Evolutionary conservation across 805 yeast genomes (phyloP), one percentile per base, ranked within the genome.

Genomic region (Candida hispaniensis): DNA sequence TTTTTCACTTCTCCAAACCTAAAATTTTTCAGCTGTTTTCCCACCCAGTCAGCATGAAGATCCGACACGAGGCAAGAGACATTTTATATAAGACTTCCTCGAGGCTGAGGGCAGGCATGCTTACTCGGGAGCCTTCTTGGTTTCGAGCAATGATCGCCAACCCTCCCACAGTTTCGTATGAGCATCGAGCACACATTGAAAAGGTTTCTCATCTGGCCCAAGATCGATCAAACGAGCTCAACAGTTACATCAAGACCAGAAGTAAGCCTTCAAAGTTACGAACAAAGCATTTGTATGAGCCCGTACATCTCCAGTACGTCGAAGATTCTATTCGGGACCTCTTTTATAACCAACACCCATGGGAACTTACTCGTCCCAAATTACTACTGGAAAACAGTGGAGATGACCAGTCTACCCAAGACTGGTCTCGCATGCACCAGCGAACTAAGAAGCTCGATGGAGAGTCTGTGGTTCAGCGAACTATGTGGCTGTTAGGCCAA

Each of bases 351-450:
- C 95, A 86, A 54, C 98, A 91, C 58, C 98, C 98, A 5, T 91
- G 98, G 98, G 98, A 91, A 59, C 63, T 86, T 36, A 82, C 97
- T 2, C 71, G 93, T 47, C 95, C 97, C 9, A 81, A 80, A 53
- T 66, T 73, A 17, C 59, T 91, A 45, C 67, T 85, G 28, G 98
- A 91, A 56, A 79, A 74, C 48, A 65, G 67, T 21, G 81, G 79
- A 6, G 62, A 67, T 26, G 82, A 79, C 28, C 48, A 56, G 24
- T 41, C 47, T 3, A 50, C 54, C 6, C 64, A 65, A 40, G 83
- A 91, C 55, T 91, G 98, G 97, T 66, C 76, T 29, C 64, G 65
- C 33, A 69, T 91, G 55, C 68, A 69, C 46, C 97, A 91, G 56
- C 54, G 75, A 18, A 60, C 66, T 27, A 76, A 77, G 52, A 78